Percentiles rank a stretch among this genome's conserved stretches.
Evolutionary conservation across 2,329 filamentous ascomycete species (phyloP).

Genomic region (Thelonectria olida): DNA sequence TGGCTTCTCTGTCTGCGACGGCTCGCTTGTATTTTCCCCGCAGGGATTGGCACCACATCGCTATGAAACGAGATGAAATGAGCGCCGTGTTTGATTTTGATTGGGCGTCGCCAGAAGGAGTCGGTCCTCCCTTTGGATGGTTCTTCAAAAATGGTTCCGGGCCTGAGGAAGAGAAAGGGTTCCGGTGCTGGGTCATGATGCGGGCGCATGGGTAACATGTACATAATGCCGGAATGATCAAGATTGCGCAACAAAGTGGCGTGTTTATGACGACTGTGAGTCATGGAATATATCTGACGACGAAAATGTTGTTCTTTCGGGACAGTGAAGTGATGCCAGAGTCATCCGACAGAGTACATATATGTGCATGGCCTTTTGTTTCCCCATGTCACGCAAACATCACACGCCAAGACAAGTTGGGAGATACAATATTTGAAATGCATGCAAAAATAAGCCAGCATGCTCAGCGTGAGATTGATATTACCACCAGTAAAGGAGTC

Average conservation of each 20-base stretch:
- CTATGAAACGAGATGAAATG: constrained; percentile 20
- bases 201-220: constrained; percentile 39
- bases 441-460: constrained; percentile 30
- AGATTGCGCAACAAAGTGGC: constrained; percentile 27
- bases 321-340: not conserved
- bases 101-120: constrained; percentile 29
- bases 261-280: constrained; percentile 11
- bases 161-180: constrained; percentile 23
- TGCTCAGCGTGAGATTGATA: constrained; percentile 28
- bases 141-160: constrained; percentile 34
- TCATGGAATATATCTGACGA: not conserved
- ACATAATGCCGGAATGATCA: constrained; percentile 43
- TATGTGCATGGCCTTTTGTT: not conserved
- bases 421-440: constrained; percentile 7
- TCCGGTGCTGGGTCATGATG: constrained; percentile 36
- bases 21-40: constrained; percentile 1
- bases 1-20: constrained; percentile 18
- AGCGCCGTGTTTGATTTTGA: constrained; percentile 32
- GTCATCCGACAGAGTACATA: not conserved
- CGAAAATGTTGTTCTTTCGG: not conserved
- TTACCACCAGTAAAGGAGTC: constrained; percentile 30
- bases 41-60: constrained; percentile 1
- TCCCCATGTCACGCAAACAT: no score
- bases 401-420: not conserved
- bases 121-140: constrained; percentile 25